Conservation (phyloP, 1,284 basidiomycete genomes). For the Ustilago trichophora region DNA sequence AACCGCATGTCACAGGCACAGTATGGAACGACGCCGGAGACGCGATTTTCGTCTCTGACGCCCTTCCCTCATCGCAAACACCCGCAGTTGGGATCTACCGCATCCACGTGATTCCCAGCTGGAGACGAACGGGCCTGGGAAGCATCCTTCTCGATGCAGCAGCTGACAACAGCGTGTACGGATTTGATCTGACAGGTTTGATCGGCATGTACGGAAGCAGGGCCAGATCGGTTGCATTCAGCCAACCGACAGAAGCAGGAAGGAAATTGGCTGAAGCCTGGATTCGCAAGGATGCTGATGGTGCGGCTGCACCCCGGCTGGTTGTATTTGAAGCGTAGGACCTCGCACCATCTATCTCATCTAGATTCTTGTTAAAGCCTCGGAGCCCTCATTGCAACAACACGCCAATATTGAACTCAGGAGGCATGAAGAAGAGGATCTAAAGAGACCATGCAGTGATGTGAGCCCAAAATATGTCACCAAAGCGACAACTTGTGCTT, state of each 20-base stretch:
- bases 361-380: no score
- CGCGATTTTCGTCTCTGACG: slow-evolving; percentile 47
- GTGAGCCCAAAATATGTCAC: no score
- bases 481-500: no score
- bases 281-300: slow-evolving; percentile 39
- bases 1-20: no score
- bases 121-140: slow-evolving; percentile 51
- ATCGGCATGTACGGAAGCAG: slow-evolving; percentile 36
- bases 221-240: slow-evolving; percentile 52
- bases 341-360: no score
- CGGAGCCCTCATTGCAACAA: no score
- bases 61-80: slow-evolving; percentile 29
- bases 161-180: slow-evolving; percentile 53
- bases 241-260: slow-evolving; percentile 59
- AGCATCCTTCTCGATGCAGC: slow-evolving; percentile 49
- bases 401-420: no score
- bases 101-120: slow-evolving; percentile 50
- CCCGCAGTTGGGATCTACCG: slow-evolving; percentile 55
- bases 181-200: slow-evolving; percentile 24
- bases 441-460: no score
- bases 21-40: slow-evolving; percentile 44
- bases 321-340: no score
- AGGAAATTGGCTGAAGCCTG: slow-evolving; percentile 50
- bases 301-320: no score
- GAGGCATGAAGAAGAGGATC: no score